A percentile compares a stretch with the other conserved stretches of the same genome.
phyloP scores from a whole-genome alignment of 306 rosid genomes.

The Rosa rugosa region DNA sequence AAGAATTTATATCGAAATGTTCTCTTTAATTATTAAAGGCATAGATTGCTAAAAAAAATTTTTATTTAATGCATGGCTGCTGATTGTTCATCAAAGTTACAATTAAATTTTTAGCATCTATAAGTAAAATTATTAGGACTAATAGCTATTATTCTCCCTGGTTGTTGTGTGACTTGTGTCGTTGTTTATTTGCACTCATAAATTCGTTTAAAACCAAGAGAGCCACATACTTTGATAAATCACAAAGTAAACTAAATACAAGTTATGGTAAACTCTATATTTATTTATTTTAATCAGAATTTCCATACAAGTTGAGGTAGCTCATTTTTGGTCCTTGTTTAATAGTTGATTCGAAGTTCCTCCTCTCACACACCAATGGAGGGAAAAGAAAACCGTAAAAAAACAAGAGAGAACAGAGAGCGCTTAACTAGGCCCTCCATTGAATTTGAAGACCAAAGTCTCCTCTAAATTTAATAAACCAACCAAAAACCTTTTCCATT shows the following conservation, averaged over 20 bases:
- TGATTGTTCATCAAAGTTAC: background rate
- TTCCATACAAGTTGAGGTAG: background rate
- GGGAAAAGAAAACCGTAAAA: constrained; percentile 15
- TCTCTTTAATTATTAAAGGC: too few species aligned
- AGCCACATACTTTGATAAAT: background rate
- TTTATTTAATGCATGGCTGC: background rate
- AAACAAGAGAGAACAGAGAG: constrained; percentile 4
- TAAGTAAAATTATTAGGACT: background rate
- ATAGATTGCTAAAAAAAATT: too few species aligned
- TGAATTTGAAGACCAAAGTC: constrained; percentile 14
- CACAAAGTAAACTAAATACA: background rate
- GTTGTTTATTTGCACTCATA: background rate
- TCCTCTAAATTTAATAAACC: constrained; percentile 21
- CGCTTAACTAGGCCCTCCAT: constrained; percentile 20
- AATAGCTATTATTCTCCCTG: too few species aligned
- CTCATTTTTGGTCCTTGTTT: background rate
- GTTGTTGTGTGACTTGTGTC: background rate
- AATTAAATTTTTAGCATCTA: too few species aligned
- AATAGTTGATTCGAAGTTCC: background rate
- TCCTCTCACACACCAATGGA: background rate
- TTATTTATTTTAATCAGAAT: background rate
- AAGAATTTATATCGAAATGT: background rate
- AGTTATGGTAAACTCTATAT: background rate
- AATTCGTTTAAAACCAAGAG: background rate
- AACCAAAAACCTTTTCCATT: constrained; percentile 3